Percentiles rank a stretch among this genome's conserved stretches.
phyloP scores from a whole-genome alignment of 2,329 filamentous ascomycete species.

The Ilyonectria sp. region DNA sequence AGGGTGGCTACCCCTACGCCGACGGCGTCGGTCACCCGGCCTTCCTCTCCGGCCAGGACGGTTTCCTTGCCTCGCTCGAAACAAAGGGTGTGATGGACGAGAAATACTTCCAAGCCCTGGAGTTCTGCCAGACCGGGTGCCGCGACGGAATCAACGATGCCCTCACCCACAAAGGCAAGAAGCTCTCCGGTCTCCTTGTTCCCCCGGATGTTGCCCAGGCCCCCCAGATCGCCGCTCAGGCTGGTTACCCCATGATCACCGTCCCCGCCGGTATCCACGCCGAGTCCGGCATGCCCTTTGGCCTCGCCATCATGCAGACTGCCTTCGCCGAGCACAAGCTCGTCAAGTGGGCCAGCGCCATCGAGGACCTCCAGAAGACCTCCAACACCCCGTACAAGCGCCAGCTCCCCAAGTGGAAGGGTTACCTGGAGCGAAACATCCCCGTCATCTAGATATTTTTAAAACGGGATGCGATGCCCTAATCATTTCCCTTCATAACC shows the following conservation, averaged over 20 bases:
- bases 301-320: slow-evolving; percentile 71
- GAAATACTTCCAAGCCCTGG: slow-evolving; percentile 77
- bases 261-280: slow-evolving; percentile 73
- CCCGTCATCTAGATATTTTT: slow-evolving; percentile 51
- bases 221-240: slow-evolving; percentile 80
- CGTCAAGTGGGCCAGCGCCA: slow-evolving; percentile 74
- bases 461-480: background rate
- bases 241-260: slow-evolving; percentile 81
- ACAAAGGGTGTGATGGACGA: slow-evolving; percentile 74
- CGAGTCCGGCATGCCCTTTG: slow-evolving; percentile 73
- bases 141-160: slow-evolving; percentile 81
- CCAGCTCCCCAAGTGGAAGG: slow-evolving; percentile 66
- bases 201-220: slow-evolving; percentile 78
- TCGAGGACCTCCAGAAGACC: slow-evolving; percentile 69
- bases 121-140: slow-evolving; percentile 71
- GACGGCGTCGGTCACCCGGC: slow-evolving; percentile 66
- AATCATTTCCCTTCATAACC: background rate
- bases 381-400: slow-evolving; percentile 62
- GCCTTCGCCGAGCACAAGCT: slow-evolving; percentile 73
- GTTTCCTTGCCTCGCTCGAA: slow-evolving; percentile 74
- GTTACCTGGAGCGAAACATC: slow-evolving; percentile 63
- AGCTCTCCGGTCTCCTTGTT: slow-evolving; percentile 76
- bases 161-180: slow-evolving; percentile 62
- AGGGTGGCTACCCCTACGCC: slow-evolving; percentile 75
- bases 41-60: slow-evolving; percentile 80